phyloP scores from a whole-genome alignment of 495 filamentous ascomycete genomes.

The Penicillium cosmopolitanum region DNA sequence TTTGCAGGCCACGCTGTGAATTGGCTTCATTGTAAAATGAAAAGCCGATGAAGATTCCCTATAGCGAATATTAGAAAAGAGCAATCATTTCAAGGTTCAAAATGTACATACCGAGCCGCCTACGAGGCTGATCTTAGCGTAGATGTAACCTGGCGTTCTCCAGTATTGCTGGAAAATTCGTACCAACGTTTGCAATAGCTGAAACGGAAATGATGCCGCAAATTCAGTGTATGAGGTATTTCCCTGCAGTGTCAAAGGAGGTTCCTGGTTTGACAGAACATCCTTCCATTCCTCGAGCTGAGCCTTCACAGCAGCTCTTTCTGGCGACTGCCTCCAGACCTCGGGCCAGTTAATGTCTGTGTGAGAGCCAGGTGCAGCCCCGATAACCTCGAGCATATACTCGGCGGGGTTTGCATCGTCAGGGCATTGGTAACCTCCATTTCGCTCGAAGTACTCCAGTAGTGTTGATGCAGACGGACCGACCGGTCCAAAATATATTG shows the following conservation, averaged over 20 bases:
- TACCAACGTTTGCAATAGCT: neutral
- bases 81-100: neutral
- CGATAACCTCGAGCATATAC: conserved; percentile 90
- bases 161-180: conserved; percentile 82
- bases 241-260: conserved; percentile 38
- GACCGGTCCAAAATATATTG: conserved; percentile 86
- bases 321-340: conserved; percentile 73
- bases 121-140: neutral
- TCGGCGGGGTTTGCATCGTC: conserved; percentile 78
- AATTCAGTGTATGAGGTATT: conserved; percentile 38
- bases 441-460: conserved; percentile 73
- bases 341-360: conserved; percentile 79
- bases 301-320: conserved; percentile 62
- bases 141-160: conserved; percentile 64
- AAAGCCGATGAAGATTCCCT: conserved; percentile 21
- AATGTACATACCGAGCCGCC: neutral
- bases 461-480: conserved; percentile 71
- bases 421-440: conserved; percentile 64
- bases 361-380: conserved; percentile 76
- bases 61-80: neutral
- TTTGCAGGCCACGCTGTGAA: conserved; percentile 15
- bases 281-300: conserved; percentile 68
- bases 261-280: conserved; percentile 8
- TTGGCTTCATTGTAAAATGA: conserved; percentile 23
- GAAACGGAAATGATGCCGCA: conserved; percentile 51